These are phyloP conservation scores for Metschnikowia gruessii DNA, from an alignment of 805 yeast species.

Conservation along the genomic window DNA sequence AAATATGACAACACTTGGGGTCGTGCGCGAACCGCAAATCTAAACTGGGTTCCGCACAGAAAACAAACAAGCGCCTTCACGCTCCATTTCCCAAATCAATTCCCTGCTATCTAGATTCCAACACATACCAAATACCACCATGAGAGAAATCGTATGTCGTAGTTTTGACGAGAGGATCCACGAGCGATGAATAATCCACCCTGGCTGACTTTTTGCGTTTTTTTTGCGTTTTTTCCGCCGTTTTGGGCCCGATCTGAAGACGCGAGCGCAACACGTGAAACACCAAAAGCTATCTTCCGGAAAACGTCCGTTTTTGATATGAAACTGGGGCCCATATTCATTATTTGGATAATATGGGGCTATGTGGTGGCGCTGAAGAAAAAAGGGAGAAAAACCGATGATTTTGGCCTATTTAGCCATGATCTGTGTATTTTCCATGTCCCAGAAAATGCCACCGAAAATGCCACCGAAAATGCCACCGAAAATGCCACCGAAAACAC, in stretches of 20 bases:
- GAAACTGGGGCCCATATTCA: too few species aligned
- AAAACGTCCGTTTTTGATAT: too few species aligned
- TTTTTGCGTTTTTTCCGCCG: neutral
- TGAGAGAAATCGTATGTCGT: constrained; percentile 33
- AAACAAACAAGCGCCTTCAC: constrained; percentile 20
- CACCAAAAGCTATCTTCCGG: too few species aligned
- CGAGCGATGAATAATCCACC: neutral
- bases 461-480: too few species aligned
- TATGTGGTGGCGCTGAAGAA: too few species aligned
- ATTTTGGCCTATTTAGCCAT: too few species aligned
- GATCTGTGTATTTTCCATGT: too few species aligned
- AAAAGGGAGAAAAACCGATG: too few species aligned
- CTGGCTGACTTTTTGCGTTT: neutral
- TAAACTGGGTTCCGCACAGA: constrained; percentile 17
- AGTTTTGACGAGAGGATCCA: neutral
- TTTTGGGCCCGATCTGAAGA: neutral
- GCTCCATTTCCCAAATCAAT: constrained; percentile 3
- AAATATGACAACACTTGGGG: constrained; percentile 18
- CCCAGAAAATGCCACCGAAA: too few species aligned
- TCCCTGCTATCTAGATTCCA: constrained; percentile 9
- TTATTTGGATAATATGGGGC: too few species aligned
- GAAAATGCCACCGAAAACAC: too few species aligned
- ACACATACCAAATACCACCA: constrained; percentile 11
- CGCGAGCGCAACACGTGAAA: neutral
- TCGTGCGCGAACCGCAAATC: constrained; percentile 21